phyloP scores from a whole-genome alignment of 202 grass and related monocot genomes.

The Alloteropsis angusta region DNA sequence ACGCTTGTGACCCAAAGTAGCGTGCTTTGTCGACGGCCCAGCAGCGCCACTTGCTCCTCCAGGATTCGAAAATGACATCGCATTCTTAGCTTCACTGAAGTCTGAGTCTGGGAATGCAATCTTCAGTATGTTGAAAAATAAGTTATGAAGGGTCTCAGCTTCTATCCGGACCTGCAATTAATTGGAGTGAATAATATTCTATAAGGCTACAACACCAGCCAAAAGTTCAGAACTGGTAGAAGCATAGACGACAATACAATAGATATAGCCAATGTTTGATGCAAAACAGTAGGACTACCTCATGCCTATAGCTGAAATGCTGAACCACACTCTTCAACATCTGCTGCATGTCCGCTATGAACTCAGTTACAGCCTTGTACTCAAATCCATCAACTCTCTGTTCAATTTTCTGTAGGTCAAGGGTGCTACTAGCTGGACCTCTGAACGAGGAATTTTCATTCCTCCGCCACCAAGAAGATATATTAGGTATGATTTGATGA shows the following conservation, averaged over 20 bases:
- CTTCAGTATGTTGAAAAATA: constrained; percentile 98
- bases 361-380: constrained; percentile 61
- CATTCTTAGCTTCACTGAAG: constrained; percentile 64
- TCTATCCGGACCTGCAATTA: constrained; percentile 61
- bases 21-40: constrained; percentile 28
- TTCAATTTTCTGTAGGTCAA: constrained; percentile 84
- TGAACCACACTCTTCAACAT: constrained; percentile 90
- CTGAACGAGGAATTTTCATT: constrained; percentile 70
- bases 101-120: constrained; percentile 96
- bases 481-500: constrained; percentile 63
- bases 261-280: neutral
- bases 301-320: constrained; percentile 61
- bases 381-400: constrained; percentile 80
- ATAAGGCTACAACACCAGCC: neutral
- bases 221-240: neutral
- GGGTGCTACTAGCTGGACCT: constrained; percentile 43
- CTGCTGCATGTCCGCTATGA: constrained; percentile 83
- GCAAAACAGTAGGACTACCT: constrained; percentile 19
- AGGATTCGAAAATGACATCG: constrained; percentile 49
- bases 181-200: constrained; percentile 4
- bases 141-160: constrained; percentile 64
- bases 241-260: neutral
- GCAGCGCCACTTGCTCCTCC: constrained; percentile 21
- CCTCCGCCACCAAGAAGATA: constrained; percentile 85
- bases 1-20: constrained; percentile 30